Evolutionary conservation across 139 green algal genomes (phyloP).

Genomic region (Diplosphaera chodatii): DNA sequence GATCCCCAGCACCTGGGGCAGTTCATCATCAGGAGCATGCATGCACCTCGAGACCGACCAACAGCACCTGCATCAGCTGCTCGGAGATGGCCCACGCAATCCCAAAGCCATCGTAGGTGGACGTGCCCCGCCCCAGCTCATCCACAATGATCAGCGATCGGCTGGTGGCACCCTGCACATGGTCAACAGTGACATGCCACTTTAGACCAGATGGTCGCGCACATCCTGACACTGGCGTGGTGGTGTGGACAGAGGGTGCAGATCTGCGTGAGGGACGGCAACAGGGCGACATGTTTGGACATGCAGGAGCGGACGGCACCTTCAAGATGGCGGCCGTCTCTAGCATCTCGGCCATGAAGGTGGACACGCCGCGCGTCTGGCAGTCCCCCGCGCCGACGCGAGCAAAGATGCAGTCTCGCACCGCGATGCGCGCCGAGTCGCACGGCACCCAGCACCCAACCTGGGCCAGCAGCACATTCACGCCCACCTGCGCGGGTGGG

Average conservation of each 20-base stretch:
- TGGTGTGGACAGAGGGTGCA: too few species aligned
- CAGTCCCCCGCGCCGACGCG: conserved; percentile 94
- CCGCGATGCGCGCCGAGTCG: conserved; percentile 65
- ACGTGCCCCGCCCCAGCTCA: conserved; percentile 92
- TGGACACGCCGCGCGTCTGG: conserved; percentile 88
- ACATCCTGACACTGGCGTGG: neutral
- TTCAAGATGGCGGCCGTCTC: conserved; percentile 88
- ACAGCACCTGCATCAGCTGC: conserved; percentile 67
- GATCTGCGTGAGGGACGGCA: too few species aligned
- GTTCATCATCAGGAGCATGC: too few species aligned
- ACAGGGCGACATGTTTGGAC: too few species aligned
- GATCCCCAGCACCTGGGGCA: too few species aligned
- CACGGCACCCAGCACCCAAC: conserved; percentile 92
- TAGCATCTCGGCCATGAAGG: conserved; percentile 99
- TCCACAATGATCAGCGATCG: conserved; percentile 92
- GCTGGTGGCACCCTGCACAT: conserved; percentile 64
- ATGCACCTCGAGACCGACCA: too few species aligned
- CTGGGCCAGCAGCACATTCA: conserved; percentile 85
- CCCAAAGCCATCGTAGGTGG: conserved; percentile 95
- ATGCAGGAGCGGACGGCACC: too few species aligned
- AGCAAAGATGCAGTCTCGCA: conserved; percentile 92
- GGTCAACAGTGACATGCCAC: too few species aligned
- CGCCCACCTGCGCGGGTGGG: conserved; percentile 68
- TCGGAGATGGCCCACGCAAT: conserved; percentile 94
- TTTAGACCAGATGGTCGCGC: too few species aligned